Evolutionary conservation across 208 protist species (phyloP), one percentile per base, ranked within the genome.

Genomic region (Crithidia mellificae): DNA sequence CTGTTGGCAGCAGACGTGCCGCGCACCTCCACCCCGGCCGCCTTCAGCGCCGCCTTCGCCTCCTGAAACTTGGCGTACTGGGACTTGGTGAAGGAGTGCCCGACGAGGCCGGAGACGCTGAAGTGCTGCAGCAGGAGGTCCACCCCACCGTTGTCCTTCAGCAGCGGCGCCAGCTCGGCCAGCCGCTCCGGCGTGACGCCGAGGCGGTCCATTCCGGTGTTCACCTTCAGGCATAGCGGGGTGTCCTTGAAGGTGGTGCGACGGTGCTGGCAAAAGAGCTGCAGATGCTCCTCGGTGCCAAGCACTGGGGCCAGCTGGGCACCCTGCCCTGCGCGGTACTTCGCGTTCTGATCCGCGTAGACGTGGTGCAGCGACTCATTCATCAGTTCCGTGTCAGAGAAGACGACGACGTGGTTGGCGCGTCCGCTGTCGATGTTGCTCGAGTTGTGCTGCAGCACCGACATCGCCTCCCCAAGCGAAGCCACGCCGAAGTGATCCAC

Each of bases 121-220:
- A 88, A 85, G 72, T 88, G 79, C 57, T 85, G 79, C 38, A 83
- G 56, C 27, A 83, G 65, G 14, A 85, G 22, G 20, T 85, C 76
- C 1, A 83, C 79, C 5, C 72, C 75, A 29, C 83, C 79, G 47
- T 61, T 74, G 49, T 77, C 58, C 36, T 71, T 78, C 19, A 88
- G 70, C 27, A 81, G 22, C 36, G 83, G 73, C 9, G 70, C 52
- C 22, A 78, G 41, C 44, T 69, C 72, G 46, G 62, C 36, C 8
- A 88, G 49, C 20, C 78, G 72, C 44, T 79, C 70, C 36, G 67
- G 65, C 15, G 56, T 67, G 19, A 85, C 54, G n/a, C 76, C 79
- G 25, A 88, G 74, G 19, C 79, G 75, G 46, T 83, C 76, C 77
- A 88, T 88, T 20, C 83, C 71, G 20, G 79, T 85, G 70, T 83